A percentile compares a stretch with the other conserved stretches of the same genome.
phyloP scores from a whole-genome alignment of 2,329 filamentous ascomycete genomes.

The Diaporthe citri region DNA sequence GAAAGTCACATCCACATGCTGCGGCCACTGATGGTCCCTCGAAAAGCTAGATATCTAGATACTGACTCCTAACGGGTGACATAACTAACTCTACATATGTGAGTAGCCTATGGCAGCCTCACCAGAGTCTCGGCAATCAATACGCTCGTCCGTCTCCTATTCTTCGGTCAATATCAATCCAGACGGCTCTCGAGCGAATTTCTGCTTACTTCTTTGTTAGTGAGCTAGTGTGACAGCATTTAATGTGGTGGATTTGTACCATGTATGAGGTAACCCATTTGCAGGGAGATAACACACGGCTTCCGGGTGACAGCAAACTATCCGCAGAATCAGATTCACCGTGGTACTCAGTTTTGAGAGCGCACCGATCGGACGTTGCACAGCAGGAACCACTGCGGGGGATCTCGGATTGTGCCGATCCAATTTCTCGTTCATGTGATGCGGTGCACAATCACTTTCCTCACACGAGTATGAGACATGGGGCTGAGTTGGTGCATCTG shows the following conservation, averaged over 20 bases:
- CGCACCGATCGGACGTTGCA: neutral
- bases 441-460: neutral
- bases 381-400: neutral
- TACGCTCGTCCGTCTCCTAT: neutral
- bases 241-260: neutral
- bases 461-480: neutral
- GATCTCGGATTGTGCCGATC: neutral
- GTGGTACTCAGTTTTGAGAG: neutral
- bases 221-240: neutral
- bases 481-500: neutral
- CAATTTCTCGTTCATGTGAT: neutral
- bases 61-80: neutral
- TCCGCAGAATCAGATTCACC: neutral
- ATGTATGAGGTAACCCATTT: neutral
- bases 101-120: neutral
- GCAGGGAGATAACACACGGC: accelerated
- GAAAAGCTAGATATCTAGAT: neutral
- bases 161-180: no score
- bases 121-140: neutral
- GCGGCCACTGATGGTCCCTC: neutral
- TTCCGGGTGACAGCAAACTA: neutral
- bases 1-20: neutral
- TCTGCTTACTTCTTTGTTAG: neutral
- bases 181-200: neutral
- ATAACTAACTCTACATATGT: neutral